Conservation (phyloP, 1,284 basidiomycete species). For the Boletus smithii region DNA sequence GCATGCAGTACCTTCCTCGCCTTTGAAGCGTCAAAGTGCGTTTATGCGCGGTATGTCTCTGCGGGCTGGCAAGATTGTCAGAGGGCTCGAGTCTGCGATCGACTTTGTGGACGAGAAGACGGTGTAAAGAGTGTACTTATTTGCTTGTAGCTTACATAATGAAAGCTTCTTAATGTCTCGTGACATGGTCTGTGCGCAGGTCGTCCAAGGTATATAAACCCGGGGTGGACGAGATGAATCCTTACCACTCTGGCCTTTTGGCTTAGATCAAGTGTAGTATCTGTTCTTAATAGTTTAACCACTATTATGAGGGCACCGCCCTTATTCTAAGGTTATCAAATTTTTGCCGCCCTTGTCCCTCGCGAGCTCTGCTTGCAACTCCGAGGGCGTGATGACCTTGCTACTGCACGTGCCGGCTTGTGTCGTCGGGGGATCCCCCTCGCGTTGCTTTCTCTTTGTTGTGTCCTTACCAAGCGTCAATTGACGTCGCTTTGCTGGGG, state of each 20-base stretch:
- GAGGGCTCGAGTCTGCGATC: slow-evolving; percentile 44
- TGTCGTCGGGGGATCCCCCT: background rate
- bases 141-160: background rate
- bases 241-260: slow-evolving; percentile 13
- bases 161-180: background rate
- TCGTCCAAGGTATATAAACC: slow-evolving; percentile 8
- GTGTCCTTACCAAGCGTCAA: background rate
- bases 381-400: slow-evolving; percentile 33
- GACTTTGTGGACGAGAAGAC: slow-evolving; percentile 45
- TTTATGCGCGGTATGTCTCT: slow-evolving; percentile 36
- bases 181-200: slow-evolving; percentile 17
- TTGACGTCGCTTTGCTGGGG: background rate
- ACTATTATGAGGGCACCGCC: slow-evolving; percentile 36
- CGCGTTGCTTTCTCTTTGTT: background rate
- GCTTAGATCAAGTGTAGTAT: slow-evolving; percentile 96
- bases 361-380: slow-evolving; percentile 38
- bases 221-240: background rate
- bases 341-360: slow-evolving; percentile 32
- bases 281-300: slow-evolving; percentile 37
- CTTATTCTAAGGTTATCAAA: slow-evolving; percentile 35
- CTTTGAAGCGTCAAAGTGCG: slow-evolving; percentile 17
- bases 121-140: background rate
- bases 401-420: slow-evolving; percentile 23
- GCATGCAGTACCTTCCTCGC: slow-evolving; percentile 8
- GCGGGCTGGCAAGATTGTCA: slow-evolving; percentile 40